Conservation (phyloP, 169 alveolate species). For the Cryptosporidium ubiquitum region DNA sequence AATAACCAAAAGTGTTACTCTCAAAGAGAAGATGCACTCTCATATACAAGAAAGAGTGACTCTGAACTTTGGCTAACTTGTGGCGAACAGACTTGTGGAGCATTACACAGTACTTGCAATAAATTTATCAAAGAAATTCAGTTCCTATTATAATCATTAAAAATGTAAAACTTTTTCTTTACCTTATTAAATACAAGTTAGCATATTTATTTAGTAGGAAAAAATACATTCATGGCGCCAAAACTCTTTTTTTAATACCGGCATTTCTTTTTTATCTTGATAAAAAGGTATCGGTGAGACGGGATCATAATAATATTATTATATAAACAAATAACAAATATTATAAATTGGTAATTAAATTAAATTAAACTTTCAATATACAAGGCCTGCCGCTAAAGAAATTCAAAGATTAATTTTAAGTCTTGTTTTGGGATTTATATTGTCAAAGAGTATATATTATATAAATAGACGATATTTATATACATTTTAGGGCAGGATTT, state of each 20-base stretch:
- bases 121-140: conserved; percentile 34
- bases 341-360: not conserved
- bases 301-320: conserved; percentile 48
- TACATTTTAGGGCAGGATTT: not conserved
- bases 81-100: conserved; percentile 65
- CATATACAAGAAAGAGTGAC: not conserved
- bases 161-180: not conserved
- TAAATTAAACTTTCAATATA: not conserved
- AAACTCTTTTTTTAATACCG: not conserved
- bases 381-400: not conserved
- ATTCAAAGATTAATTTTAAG: conserved; percentile 14
- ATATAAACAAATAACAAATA: not conserved
- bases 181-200: not conserved
- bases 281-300: conserved; percentile 39
- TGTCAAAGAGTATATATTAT: conserved; percentile 15
- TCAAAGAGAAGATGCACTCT: not conserved
- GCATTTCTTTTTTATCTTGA: not conserved
- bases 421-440: conserved; percentile 16
- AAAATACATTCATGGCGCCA: conserved; percentile 12
- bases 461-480: not conserved
- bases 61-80: conserved; percentile 44
- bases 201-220: not conserved
- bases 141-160: not conserved
- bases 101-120: conserved; percentile 53
- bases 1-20: not conserved